Evolutionary conservation across 1,139 yeast species (phyloP), one percentile per base, ranked within the genome.

Genomic region (Debaryomyces sp.): DNA sequence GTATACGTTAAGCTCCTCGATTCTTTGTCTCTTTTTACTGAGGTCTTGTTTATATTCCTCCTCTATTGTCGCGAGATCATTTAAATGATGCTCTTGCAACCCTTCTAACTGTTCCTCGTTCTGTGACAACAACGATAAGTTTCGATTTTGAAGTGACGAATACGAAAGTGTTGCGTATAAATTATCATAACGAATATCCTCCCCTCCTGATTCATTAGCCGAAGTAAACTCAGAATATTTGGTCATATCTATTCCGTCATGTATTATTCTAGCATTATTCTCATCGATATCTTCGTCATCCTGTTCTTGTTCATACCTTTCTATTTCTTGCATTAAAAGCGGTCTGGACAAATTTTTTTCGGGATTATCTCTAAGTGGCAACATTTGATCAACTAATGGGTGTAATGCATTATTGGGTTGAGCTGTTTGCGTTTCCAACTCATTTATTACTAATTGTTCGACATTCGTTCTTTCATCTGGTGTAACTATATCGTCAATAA

Each of bases 81-180:
- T 51, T 23, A 59, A 38, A 49, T 67, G 67, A 27, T 55, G 59
- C 7, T 54, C 50, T 29, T 63, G 64, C 4, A 59, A 46, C 8
- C 50, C 48, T 9, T 51, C 47, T 26, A 66, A 44, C 12, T 60
- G 64, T 4, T 44, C 54, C 44, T 55, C 52, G 54, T 67, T 68
- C 33, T 62, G 57, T 7, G 49, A 47, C 43, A 63, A 52, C 23
- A 70, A 48, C 23, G 54, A 55, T 27, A 70, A 54, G 50, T 66
- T 66, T 34, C 76, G 54, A 23, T 66, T 64, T 34, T 70, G 68
- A 26, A 71, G 58, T 23, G 56, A 47, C 1, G 73, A 59, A 52
- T 71, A 69, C 23, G 72, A 66, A 35, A 71, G 54, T 2, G 73
- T 61, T 17, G 74, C 59, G 49, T 68, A 71, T 47, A 74, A 51